These are phyloP conservation scores for Cladosporium sp. DNA, from an alignment of 2,329 filamentous ascomycete genomes.

Conservation along the genomic window DNA sequence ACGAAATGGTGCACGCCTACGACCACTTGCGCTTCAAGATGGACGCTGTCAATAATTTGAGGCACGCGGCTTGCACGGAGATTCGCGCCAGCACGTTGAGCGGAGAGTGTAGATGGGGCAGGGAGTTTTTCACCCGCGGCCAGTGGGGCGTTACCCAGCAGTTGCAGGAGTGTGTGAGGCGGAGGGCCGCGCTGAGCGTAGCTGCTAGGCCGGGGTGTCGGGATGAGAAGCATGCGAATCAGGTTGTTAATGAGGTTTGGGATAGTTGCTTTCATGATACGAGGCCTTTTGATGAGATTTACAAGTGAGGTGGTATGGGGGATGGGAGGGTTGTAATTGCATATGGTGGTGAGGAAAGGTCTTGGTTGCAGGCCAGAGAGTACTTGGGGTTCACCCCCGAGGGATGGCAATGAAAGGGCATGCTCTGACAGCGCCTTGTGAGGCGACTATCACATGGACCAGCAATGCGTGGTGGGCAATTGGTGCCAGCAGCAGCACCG, in stretches of 20 bases:
- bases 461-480: too few relatives aligned
- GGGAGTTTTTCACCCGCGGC: conserved; percentile 77
- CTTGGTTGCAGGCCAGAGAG: neutral
- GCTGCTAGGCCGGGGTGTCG: conserved; percentile 72
- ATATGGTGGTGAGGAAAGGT: neutral
- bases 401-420: too few relatives aligned
- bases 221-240: conserved; percentile 78
- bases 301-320: conserved; percentile 54
- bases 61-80: conserved; percentile 93
- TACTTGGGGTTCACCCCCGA: too few relatives aligned
- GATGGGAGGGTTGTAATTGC: neutral
- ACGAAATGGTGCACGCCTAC: conserved; percentile 98
- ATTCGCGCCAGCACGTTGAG: conserved; percentile 90
- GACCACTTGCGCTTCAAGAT: conserved; percentile 90
- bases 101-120: conserved; percentile 86
- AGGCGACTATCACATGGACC: too few relatives aligned
- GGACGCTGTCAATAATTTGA: conserved; percentile 66
- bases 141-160: conserved; percentile 90
- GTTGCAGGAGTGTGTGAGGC: conserved; percentile 85
- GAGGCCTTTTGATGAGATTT: conserved; percentile 93
- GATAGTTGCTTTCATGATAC: conserved; percentile 95
- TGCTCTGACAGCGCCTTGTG: too few relatives aligned
- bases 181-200: conserved; percentile 74
- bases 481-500: too few relatives aligned
- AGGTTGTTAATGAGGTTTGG: conserved; percentile 96